These are phyloP conservation scores for Colletotrichum musicola DNA, from an alignment of 2,329 filamentous ascomycete species.

Conservation along the genomic window DNA sequence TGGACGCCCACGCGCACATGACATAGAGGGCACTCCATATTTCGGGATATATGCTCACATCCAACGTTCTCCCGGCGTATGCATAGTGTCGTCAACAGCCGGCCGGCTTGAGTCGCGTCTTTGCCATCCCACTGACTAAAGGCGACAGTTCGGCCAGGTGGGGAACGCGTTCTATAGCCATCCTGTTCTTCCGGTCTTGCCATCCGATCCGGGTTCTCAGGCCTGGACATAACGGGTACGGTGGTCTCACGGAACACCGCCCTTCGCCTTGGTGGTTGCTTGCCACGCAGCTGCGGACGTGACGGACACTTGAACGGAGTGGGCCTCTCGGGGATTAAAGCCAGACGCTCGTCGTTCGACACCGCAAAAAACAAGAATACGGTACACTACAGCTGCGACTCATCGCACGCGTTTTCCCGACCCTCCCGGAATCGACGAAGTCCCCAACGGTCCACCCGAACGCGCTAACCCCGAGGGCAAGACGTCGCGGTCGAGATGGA, in stretches of 20 bases:
- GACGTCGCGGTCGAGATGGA: constrained; percentile 17
- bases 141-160: constrained; percentile 11
- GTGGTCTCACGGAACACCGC: constrained; percentile 26
- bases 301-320: constrained; percentile 7
- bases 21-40: not conserved
- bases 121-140: constrained; percentile 32
- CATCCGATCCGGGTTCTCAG: constrained; percentile 28
- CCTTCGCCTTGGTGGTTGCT: constrained; percentile 1
- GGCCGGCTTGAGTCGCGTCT: constrained; percentile 30
- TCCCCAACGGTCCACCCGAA: no score
- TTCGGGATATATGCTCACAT: not conserved
- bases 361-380: constrained; percentile 20
- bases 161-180: constrained; percentile 23
- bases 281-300: constrained; percentile 18
- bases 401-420: constrained; percentile 2
- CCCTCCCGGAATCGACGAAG: not conserved
- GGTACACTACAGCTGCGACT: constrained; percentile 1
- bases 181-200: constrained; percentile 28
- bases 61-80: constrained; percentile 17
- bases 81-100: constrained; percentile 23
- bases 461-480: not conserved
- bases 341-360: constrained; percentile 4
- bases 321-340: constrained; percentile 29
- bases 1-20: not conserved
- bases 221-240: constrained; percentile 8